A percentile compares a stretch with the other conserved stretches of the same genome.
Conservation (phyloP, 148 eudicot species). For the Diospyros lotus region DNA sequence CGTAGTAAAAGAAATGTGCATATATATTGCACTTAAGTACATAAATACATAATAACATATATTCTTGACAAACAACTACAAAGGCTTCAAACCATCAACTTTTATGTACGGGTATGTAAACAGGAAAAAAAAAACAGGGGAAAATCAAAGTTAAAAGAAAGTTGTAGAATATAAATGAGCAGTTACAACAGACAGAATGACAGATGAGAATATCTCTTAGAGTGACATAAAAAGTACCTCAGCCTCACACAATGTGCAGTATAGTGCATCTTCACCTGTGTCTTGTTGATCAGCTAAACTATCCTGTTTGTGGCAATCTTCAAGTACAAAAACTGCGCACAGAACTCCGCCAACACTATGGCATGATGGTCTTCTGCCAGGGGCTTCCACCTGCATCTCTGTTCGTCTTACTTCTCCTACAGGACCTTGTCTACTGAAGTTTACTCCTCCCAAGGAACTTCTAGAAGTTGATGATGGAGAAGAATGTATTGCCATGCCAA, state of each 20-base stretch:
- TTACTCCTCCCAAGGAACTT: slow-evolving; percentile 62
- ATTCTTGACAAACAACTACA: neutral
- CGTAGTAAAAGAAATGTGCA: too few relatives aligned
- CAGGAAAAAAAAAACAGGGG: too few relatives aligned
- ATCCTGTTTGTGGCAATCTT: slow-evolving; percentile 72
- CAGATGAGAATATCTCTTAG: neutral
- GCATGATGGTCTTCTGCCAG: slow-evolving; percentile 33
- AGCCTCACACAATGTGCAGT: slow-evolving; percentile 88
- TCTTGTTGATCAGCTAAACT: slow-evolving; percentile 54
- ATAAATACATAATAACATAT: too few relatives aligned
- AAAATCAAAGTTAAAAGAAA: neutral
- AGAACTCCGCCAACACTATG: slow-evolving; percentile 47
- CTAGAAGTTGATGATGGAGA: slow-evolving; percentile 68
- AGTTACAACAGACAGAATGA: neutral
- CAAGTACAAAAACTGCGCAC: slow-evolving; percentile 66
- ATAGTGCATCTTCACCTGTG: slow-evolving; percentile 73
- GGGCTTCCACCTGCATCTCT: slow-evolving; percentile 24
- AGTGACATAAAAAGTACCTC: slow-evolving; percentile 47
- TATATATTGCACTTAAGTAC: too few relatives aligned
- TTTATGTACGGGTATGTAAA: neutral
- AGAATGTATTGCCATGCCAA: slow-evolving; percentile 49
- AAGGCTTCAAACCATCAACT: neutral
- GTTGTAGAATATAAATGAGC: neutral
- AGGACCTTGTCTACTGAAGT: slow-evolving; percentile 67
- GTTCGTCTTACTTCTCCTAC: slow-evolving; percentile 37